Base-by-base conservation (phyloP, 164 flowering plant species). In the Sedum album region DNA sequence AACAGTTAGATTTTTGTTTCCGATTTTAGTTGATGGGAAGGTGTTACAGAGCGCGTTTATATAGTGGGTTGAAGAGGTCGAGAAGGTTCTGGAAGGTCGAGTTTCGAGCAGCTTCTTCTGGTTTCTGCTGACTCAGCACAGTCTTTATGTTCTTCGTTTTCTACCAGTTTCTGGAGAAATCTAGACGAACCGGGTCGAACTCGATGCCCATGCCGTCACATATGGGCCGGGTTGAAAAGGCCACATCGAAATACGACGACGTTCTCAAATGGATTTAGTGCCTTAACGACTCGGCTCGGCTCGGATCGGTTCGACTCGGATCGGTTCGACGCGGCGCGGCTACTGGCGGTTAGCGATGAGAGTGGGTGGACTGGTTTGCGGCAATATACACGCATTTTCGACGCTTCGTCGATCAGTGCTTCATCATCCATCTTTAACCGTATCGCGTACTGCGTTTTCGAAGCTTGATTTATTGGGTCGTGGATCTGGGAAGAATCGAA, bases 81-180 rank as follows among this genome's bases (percentile, higher is more conserved):
- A 14, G 35, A 57, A 57, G 62, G 15, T 57, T 57, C 62, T 57
- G n/a, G 62, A 30, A 57, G 33, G 6, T 1, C 20, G 5, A 3
- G 62, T 17, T 57, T 57, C 62, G 20, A 57, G 62, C 31, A 57
- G 33, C 31, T 57, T 57, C 61, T 55, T 25, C 61, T 49, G 7
- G 26, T 13, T 55, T 26, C 31, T 55, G 30, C 61, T 55, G 61
- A 55, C 61, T 55, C 61, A 51, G 57, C 57, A n/a, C 8, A 14
- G 2, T 44, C 61, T 2, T 14, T 6, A 4, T 51, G 4, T 55
- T 6, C 31, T 6, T 5, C 30, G 1, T 21, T 14, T 57, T 57
- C 62, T 28, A 57, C 62, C 1, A 13, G 62, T 17, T 57, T 57
- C 62, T 57, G 33, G 62, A 57, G 62, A 28, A 23, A 28, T 57